Base-by-base conservation (phyloP, 108 stramenopile genomes). In the Discostella pseudostelligera region DNA sequence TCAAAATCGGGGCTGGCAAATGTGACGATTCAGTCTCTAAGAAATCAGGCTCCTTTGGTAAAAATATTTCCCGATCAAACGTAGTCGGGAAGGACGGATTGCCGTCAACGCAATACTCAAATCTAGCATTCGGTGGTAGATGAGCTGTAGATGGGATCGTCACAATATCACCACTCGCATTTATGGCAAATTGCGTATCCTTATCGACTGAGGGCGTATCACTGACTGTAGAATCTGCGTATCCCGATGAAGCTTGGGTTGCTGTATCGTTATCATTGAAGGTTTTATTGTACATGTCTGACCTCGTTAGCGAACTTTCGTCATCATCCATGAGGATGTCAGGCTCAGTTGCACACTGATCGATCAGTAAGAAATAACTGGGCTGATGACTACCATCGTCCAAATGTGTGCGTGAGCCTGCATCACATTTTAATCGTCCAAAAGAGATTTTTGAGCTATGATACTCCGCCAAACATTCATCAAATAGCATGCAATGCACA, bases 401-500 rank as follows among this genome's bases (percentile, higher is more conserved):
- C 4, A 35, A n/a, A 17, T 65, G 19, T 24, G 56, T 32, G 5
- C 80, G 28, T 5, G 74, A 67, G 63, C 76, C 82, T 3, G 84
- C 83, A 53, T 86, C 81, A 17, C 86, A 80, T 17, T 86, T 83
- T 8, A 88, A 76, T 49, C 87, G 55, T 10, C 92, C 92, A 56
- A 87, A 90, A 11, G 92, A 86, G 12, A 85, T 57, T 10, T 59
- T 63, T 9, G 87, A 82, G 20, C 87, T 79, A 57, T 90, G 87
- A 72, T 81, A 89, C 61, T 93, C 89, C 4, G 66, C 67, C 53
- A 93, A 58, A 53, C 88, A 93, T 62, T 93, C 92, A 61, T 93
- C 92, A 62, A 93, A 93, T 4, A 93, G 66, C 20, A 90, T 62
- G 58, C 87, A 88, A 47, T 89, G 92, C 10, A 93, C 80, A 62